Evolutionary conservation across 352 stramenopile species (phyloP), one percentile per base, ranked within the genome.

Genomic region (Elongisporangium prolatum): DNA sequence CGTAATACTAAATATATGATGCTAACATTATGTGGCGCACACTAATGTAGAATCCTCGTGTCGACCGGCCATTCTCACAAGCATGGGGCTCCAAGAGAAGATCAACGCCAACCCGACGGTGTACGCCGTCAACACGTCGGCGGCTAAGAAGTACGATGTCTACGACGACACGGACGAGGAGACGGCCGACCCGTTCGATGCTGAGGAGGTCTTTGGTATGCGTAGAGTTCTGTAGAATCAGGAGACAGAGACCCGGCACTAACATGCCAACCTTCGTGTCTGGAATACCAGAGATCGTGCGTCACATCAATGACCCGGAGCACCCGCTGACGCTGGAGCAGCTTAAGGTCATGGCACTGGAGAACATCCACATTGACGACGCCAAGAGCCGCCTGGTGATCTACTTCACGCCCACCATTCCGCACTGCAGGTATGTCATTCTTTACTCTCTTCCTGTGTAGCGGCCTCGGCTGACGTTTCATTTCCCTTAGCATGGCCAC

Each of bases 331-430:
- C 91, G 25, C 77, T 98, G 28, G 91, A 98, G 74, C 90, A 98
- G 68, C 79, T 98, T 48, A 97, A 97, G 63, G 91, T 98, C 50
- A 89, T 96, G 72, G 78, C 88, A 56, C 72, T 93, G 7, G 89
- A 97, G 63, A 96, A 96, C 64, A 86, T 97, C 38, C 71, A 79
- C 53, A 88, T 98, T 28, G 80, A 97, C 61, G 86, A 98, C 63
- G 63, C 58, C 1, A 78, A 74, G 28, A 96, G 81, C 62, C 73
- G 67, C 57, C 75, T 98, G 17, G 77, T 75, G 54, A 75, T 98
- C 25, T 88, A 77, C 55, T 97, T 95, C 70, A 97, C 91, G 64
- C 96, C 96, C 21, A 99, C 96, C 21, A 98, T 99, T 60, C 96
- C 95, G 50, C 96, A 99, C 80, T 99, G 96, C 85, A 93, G 79